Evolutionary conservation across 768 basidiomycete genomes (phyloP), one percentile per base, ranked within the genome.

Genomic region (Naganishia kalamii): DNA sequence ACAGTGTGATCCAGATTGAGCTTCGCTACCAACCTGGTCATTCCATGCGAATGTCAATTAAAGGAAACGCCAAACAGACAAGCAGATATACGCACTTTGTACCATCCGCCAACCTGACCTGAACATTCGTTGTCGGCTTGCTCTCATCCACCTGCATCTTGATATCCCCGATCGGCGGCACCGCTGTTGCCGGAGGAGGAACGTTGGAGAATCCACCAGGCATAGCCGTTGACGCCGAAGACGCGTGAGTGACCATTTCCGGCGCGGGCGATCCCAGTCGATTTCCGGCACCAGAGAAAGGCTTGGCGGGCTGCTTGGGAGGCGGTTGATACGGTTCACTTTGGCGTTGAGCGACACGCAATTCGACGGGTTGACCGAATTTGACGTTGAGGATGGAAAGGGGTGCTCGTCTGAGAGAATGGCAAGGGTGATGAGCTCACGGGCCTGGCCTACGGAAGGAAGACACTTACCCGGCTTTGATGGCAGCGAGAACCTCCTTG

Each of bases 1-100:
- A 96, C 86, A 0, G 89, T 94, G 73, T 97, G 92, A 2, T 87
- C 87, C 66, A 91, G 80, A 76, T 98, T 98, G 87, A 94, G 89
- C 60, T 89, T 82, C 47, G 85, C 85, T 3, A 89, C 86, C 74
- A 93, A 84, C 71, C 90, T 90, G 65, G 1, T 37, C 60, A 12
- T 4, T n/a, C n/a, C n/a, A 35, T n/a, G 47, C 32, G 3, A 12
- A 23, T 6, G 25, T 40, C 21, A 64, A 51, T 41, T 12, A 1
- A 37, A n/a, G 30, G 19, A 10, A 10, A 40, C 11, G 51, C 17
- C 3, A 37, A 33, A 35, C 10, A 32, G 40, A 27, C 29, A 10
- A 21, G 11, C 46, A 13, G 13, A 49, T 10, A 8, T 17, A 62
- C 62, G 51, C 62, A 88, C 89, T 90, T 84, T 19, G 90, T 89